Conservation (phyloP, 169 alveolate genomes). For the Plasmodium adleri region DNA sequence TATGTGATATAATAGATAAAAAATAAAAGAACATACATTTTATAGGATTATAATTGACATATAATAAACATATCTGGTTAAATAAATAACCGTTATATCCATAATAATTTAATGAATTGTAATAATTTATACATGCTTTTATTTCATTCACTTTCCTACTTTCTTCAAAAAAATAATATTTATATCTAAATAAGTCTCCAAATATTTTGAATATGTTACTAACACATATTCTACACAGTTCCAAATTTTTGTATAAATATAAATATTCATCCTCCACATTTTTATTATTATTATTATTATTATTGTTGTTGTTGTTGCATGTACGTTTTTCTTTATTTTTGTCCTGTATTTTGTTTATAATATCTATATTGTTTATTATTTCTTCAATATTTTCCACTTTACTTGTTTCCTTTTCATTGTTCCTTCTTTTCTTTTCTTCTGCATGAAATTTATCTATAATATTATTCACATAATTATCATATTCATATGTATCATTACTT, state of each 20-base stretch:
- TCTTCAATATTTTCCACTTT: too few relatives aligned
- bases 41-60: slow-evolving; percentile 30
- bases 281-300: too few relatives aligned
- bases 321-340: background rate
- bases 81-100: slow-evolving; percentile 46
- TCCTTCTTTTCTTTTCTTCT: background rate
- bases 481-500: slow-evolving; percentile 14
- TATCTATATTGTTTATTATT: too few relatives aligned
- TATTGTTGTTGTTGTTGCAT: too few relatives aligned
- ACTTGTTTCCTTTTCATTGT: background rate
- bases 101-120: slow-evolving; percentile 38
- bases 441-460: slow-evolving; percentile 33
- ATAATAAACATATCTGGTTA: slow-evolving; percentile 42
- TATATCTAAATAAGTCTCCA: slow-evolving; percentile 55
- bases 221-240: slow-evolving; percentile 29
- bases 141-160: slow-evolving; percentile 28
- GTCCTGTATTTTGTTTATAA: too few relatives aligned
- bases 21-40: slow-evolving; percentile 39
- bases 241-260: slow-evolving; percentile 14
- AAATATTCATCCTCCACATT: too few relatives aligned
- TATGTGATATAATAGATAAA: slow-evolving; percentile 37
- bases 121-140: slow-evolving; percentile 53
- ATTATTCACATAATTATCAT: slow-evolving; percentile 27
- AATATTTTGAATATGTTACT: slow-evolving; percentile 41
- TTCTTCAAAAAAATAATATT: slow-evolving; percentile 27